Conservation (phyloP, 2,329 filamentous ascomycete species). For the Knufia petricola region DNA sequence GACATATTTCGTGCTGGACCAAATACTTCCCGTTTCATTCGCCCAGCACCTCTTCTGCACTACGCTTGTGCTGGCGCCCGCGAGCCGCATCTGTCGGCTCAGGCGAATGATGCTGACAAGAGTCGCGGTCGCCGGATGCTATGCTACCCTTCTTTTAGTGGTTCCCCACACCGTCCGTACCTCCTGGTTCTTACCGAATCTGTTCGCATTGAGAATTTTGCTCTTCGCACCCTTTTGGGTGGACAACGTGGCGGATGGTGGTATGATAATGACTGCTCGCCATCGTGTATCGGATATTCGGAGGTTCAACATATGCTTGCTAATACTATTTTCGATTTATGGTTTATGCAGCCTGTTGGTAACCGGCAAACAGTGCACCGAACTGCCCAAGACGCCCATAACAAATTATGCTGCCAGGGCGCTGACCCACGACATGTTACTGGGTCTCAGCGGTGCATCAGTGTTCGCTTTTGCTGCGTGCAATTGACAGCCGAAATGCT, state of each 20-base stretch:
- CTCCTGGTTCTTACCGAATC: slow-evolving; percentile 20
- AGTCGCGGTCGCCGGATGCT: slow-evolving; percentile 8
- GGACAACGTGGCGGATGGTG: not conserved
- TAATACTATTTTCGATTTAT: not conserved
- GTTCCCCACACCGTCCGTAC: slow-evolving; percentile 11
- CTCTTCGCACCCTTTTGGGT: slow-evolving; percentile 20
- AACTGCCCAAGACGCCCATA: not conserved
- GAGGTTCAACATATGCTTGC: not conserved
- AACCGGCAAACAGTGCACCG: not conserved
- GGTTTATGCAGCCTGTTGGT: not conserved
- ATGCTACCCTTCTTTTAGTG: slow-evolving; percentile 18
- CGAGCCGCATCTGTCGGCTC: not conserved
- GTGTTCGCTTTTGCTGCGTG: not conserved
- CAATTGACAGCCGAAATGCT: not conserved
- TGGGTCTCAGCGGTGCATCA: not conserved
- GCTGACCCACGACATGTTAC: not conserved
- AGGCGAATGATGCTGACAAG: not conserved
- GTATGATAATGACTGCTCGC: too few species aligned
- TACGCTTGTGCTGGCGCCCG: slow-evolving; percentile 39
- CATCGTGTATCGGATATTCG: not conserved
- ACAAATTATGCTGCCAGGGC: not conserved
- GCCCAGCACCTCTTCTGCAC: slow-evolving; percentile 38
- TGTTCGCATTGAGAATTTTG: slow-evolving; percentile 22
- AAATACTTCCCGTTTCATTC: slow-evolving; percentile 42
- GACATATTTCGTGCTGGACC: slow-evolving; percentile 50